Conservation (phyloP, 2,329 filamentous ascomycete species). For the Sporothrix phasma region DNA sequence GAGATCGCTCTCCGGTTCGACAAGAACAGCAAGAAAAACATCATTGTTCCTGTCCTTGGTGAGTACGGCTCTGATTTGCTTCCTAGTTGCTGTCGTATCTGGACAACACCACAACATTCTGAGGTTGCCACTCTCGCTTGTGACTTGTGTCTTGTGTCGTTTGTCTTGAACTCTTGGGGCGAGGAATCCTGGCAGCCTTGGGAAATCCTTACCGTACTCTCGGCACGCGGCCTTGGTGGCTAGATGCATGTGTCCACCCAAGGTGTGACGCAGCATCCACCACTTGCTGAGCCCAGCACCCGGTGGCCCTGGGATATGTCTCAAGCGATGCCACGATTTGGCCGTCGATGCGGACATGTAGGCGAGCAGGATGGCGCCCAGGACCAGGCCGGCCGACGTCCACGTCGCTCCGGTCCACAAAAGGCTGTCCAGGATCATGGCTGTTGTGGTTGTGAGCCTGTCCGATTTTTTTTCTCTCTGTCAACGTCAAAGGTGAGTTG, state of each 20-base stretch:
- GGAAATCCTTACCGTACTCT: conserved; percentile 20
- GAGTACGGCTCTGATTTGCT: too few relatives aligned
- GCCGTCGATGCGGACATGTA: conserved; percentile 18
- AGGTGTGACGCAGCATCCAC: conserved; percentile 25
- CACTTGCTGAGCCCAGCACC: conserved; percentile 22
- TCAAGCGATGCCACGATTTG: conserved; percentile 21
- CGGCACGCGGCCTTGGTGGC: conserved; percentile 22
- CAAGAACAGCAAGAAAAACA: too few relatives aligned
- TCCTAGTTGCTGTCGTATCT: too few relatives aligned
- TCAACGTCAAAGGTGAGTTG: neutral
- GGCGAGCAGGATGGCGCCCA: conserved; percentile 14
- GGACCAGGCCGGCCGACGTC: conserved; percentile 4
- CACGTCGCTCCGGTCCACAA: neutral
- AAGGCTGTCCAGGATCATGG: conserved; percentile 7
- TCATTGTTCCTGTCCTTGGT: too few relatives aligned
- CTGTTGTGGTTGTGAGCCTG: neutral
- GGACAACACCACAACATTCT: too few relatives aligned
- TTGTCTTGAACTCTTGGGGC: too few relatives aligned
- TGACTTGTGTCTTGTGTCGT: too few relatives aligned
- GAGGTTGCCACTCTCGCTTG: too few relatives aligned
- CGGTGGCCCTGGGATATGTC: conserved; percentile 23
- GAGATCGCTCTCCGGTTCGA: too few relatives aligned
- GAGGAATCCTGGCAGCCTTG: too few relatives aligned
- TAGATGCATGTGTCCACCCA: conserved; percentile 23
- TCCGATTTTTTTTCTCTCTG: too few relatives aligned